phyloP scores from a whole-genome alignment of 129 eudicot species.

The Tanacetum coccineum region DNA sequence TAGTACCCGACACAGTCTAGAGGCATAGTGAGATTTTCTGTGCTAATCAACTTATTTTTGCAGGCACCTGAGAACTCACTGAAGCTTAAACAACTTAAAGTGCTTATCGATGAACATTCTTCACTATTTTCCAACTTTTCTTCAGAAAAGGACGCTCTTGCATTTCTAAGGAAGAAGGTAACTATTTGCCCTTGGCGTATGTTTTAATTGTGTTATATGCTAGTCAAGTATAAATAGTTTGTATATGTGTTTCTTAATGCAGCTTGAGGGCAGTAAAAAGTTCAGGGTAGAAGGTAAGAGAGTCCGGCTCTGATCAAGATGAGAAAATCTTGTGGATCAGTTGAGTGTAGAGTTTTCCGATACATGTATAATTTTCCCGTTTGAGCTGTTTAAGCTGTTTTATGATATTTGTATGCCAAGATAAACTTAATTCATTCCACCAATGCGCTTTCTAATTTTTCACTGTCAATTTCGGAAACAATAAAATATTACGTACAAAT shows the following conservation, averaged over 20 bases:
- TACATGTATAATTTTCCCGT: neutral
- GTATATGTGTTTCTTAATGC: constrained; percentile 25
- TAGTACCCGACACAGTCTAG: neutral
- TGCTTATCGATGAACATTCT: constrained; percentile 53
- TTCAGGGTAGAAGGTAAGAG: constrained; percentile 68
- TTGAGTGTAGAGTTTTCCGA: constrained; percentile 26
- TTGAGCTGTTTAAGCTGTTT: no score
- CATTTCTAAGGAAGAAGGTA: constrained; percentile 70
- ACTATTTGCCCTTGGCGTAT: no score
- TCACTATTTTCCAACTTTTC: constrained; percentile 50
- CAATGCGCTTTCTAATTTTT: no score
- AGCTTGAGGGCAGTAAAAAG: constrained; percentile 84
- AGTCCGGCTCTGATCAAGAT: constrained; percentile 49
- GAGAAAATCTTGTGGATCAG: constrained; percentile 20
- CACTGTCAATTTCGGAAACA: no score
- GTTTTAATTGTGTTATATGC: neutral
- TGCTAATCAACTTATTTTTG: constrained; percentile 19
- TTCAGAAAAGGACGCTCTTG: constrained; percentile 53
- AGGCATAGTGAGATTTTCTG: neutral
- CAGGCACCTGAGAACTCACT: constrained; percentile 76
- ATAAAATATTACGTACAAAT: no score
- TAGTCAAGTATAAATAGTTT: no score
- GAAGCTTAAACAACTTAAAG: constrained; percentile 74
- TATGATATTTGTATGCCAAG: no score
- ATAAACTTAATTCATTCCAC: no score